Conservation (phyloP, 1,139 yeast genomes). For the Pneumocystis murina region DNA sequence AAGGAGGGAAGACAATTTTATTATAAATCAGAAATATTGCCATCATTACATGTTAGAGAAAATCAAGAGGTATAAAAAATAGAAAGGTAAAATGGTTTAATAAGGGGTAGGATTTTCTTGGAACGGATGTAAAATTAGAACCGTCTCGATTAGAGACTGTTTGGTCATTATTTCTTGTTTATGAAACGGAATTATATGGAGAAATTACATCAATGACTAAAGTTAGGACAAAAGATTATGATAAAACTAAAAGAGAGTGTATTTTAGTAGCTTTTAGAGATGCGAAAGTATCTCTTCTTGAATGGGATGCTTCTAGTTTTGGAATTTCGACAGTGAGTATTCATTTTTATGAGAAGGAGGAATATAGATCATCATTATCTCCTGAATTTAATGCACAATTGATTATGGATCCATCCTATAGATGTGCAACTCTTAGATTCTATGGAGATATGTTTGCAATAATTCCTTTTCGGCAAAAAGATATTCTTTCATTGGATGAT, state of each 20-base stretch:
- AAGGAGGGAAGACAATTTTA: background rate
- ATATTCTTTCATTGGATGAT: constrained; percentile 15
- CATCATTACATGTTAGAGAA: background rate
- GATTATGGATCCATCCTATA: constrained; percentile 49
- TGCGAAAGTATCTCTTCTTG: constrained; percentile 64
- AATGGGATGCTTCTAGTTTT: constrained; percentile 46
- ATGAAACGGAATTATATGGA: constrained; percentile 63
- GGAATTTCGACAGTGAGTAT: constrained; percentile 56
- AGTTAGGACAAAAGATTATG: constrained; percentile 33
- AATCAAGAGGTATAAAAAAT: constrained; percentile 10
- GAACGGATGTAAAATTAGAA: constrained; percentile 14
- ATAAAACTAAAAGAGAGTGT: constrained; percentile 36
- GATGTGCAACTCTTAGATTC: constrained; percentile 51
- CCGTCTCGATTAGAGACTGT: constrained; percentile 18
- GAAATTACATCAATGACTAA: constrained; percentile 44
- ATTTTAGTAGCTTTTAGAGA: constrained; percentile 51
- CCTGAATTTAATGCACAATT: constrained; percentile 31
- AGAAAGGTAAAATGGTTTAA: constrained; percentile 10
- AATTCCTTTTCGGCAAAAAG: constrained; percentile 47
- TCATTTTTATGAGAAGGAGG: constrained; percentile 70
- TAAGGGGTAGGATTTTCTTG: constrained; percentile 1
- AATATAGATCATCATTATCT: constrained; percentile 38
- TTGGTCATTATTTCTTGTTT: constrained; percentile 37
- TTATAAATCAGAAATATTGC: background rate
- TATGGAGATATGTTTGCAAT: constrained; percentile 55